A percentile compares a stretch with the other conserved stretches of the same genome.
Evolutionary conservation across 2,329 filamentous ascomycete species (phyloP).

Genomic region (Fusarium verrucosum): DNA sequence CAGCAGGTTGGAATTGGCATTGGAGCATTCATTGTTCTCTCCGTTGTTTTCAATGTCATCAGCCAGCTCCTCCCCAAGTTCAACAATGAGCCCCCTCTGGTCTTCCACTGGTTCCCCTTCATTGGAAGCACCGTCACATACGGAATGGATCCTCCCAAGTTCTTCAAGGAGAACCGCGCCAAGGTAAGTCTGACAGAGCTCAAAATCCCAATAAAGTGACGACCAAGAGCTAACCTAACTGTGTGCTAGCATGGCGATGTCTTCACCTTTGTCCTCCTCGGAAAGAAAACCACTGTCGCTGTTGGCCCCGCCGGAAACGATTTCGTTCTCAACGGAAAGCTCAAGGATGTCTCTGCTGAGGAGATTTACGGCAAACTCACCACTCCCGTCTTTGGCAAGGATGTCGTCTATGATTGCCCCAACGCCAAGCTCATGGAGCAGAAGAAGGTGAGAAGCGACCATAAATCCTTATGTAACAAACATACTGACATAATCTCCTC

Average conservation of each 20-base stretch:
- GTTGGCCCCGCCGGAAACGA: constrained; percentile 86
- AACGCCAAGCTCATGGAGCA: constrained; percentile 95
- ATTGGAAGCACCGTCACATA: constrained; percentile 93
- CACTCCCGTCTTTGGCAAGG: constrained; percentile 78
- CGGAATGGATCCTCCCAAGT: constrained; percentile 91
- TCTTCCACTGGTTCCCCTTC: constrained; percentile 84
- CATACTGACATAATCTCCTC: constrained; percentile 24
- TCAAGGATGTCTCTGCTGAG: constrained; percentile 88
- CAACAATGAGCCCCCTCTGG: constrained; percentile 80
- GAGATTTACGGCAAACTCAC: constrained; percentile 86
- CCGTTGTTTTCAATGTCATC: constrained; percentile 81
- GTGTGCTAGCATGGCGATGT: constrained; percentile 79
- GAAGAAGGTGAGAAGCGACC: constrained; percentile 74
- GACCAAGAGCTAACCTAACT: constrained; percentile 21
- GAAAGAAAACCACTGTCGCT: constrained; percentile 88
- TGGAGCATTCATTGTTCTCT: constrained; percentile 57
- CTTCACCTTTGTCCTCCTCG: constrained; percentile 88
- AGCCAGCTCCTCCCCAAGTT: constrained; percentile 84
- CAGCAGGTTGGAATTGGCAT: constrained; percentile 59
- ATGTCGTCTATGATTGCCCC: constrained; percentile 91
- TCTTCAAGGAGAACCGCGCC: constrained; percentile 78
- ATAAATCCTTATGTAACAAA: background rate
- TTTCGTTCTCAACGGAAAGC: constrained; percentile 90
- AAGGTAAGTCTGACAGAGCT: constrained; percentile 66
- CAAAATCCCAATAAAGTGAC: background rate